Conservation (phyloP, 192 early-diverging fungal genomes). For the Linnemannia schmuckeri region DNA sequence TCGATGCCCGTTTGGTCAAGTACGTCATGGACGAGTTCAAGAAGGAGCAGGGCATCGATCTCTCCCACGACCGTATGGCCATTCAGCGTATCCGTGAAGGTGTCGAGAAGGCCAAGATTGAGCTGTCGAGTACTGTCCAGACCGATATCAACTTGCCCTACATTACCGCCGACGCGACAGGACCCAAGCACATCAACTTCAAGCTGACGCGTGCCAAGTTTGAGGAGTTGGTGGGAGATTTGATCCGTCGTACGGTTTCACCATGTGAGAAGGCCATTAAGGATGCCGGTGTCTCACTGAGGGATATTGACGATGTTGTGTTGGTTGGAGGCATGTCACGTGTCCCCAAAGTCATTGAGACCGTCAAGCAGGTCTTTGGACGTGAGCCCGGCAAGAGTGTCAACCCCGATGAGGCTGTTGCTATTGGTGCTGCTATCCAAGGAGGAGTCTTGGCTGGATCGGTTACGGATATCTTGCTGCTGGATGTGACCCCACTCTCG, state of each 20-base stretch:
- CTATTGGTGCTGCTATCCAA: constrained; percentile 98
- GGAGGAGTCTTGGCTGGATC: constrained; percentile 97
- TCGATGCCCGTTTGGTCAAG: constrained; percentile 79
- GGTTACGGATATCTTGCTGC: constrained; percentile 94
- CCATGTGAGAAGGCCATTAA: constrained; percentile 98
- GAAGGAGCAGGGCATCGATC: constrained; percentile 91
- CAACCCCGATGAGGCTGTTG: constrained; percentile 99
- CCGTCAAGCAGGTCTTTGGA: constrained; percentile 90
- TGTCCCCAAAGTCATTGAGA: constrained; percentile 96
- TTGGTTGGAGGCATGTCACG: constrained; percentile 99
- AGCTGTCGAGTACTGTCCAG: constrained; percentile 93
- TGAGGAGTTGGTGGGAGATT: constrained; percentile 83
- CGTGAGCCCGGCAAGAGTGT: constrained; percentile 94
- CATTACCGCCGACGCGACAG: constrained; percentile 88
- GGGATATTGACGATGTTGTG: constrained; percentile 94
- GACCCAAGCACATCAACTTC: constrained; percentile 98
- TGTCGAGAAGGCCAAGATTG: constrained; percentile 99
- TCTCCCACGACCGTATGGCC: constrained; percentile 92
- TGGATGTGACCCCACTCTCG: constrained; percentile 98
- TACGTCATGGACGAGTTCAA: constrained; percentile 91
- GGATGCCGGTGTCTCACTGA: constrained; percentile 88
- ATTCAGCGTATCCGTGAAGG: constrained; percentile 98
- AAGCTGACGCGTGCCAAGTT: constrained; percentile 93
- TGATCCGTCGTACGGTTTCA: constrained; percentile 90
- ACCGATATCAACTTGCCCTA: constrained; percentile 98